Base-by-base conservation (phyloP, 345 rosid genomes). In the Balakata baccata region DNA sequence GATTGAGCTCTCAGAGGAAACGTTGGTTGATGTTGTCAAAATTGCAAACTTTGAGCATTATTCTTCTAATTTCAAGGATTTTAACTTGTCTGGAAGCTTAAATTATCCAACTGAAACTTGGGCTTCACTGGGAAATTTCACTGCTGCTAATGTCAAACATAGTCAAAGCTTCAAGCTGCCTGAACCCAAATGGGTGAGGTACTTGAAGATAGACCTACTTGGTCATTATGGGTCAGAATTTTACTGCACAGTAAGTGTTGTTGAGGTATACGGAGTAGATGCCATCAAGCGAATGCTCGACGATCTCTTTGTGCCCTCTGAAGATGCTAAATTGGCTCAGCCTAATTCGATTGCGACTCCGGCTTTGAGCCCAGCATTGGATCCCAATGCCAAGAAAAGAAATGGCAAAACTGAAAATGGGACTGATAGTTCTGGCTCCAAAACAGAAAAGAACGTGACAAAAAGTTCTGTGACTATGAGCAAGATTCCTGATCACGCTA, bases 281-380 rank as follows among this genome's bases (percentile, higher is more conserved):
- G 98, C 97, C 39, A 89, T 94, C 50, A 94, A 92, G 79, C 82
- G 88, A 64, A 94, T 94, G 98, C 90, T 94, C 49, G 97, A 94
- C 81, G 98, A 94, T 87, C 89, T 94, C 61, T 83, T 90, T 70
- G 87, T 89, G 61, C 78, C 81, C 20, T 56, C 93, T 3, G 86
- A 82, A 76, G 85, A 84, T 57, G 70, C 82, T 57, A 85, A 85
- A 75, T 75, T 77, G 59, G 72, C 60, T 54, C 77, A 78, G 66
- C 85, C 84, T 59, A 79, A 82, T 69, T 47, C 81, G 22, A 83
- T 80, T 47, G 71, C 57, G 37, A 25, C 65, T 22, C 78, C 85
- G 69, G 45, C 77, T 59, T 43, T 11, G 8, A 78, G 81, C 79
- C 70, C 79, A 37, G 89, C 85, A 69, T 56, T 66, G 34, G 74